Evolutionary conservation across 225 moss, liverwort and hornwort genomes (phyloP), one percentile per base, ranked within the genome.

Genomic region (Bryoerythrophyllum caledonicum): DNA sequence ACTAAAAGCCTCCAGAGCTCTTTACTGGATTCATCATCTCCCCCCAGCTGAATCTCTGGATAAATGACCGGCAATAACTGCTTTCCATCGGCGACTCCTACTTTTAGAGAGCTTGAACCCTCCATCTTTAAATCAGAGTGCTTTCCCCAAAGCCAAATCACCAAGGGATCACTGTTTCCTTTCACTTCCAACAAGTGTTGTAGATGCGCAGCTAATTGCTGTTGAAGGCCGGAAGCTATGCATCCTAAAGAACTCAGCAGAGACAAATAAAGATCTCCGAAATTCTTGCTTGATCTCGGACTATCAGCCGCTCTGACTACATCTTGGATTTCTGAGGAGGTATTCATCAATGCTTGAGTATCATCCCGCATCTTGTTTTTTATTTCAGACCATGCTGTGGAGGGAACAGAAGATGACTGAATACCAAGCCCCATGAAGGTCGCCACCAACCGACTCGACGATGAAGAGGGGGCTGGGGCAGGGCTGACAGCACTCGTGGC

Each of bases 71-170:
- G 60, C 12, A 60, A 62, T 25, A 71, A 65, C 68, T 78, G 90
- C 37, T 46, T 78, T 64, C 71, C 67, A 67, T 73, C 70, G 9
- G 41, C 52, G 17, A 51, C 81, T 72, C 78, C 82, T 54, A 27
- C 71, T 71, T 55, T 68, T 52, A 67, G 40, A 77, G 68, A 77
- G 77, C 21, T 60, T 26, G 63, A 52, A 78, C 27, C 76, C 27
- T 78, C 82, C 10, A 34, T 41, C 58, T 75, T 74, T 41, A 65
- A 57, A 41, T 81, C 85, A 44, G 73, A 21, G 14, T 35, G 71
- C 81, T 82, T 93, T 24, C 97, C 97, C 97, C 97, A 99, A 23
- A 99, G 91, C 97, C 94, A 99, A 65, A 81, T 54, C 48, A 85
- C 81, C 74, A 99, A 78, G 16, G 93, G 84, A 23, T 86, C 84